Evolutionary conservation across 768 basidiomycete genomes (phyloP).

Genomic region (Tylopilus balloui): DNA sequence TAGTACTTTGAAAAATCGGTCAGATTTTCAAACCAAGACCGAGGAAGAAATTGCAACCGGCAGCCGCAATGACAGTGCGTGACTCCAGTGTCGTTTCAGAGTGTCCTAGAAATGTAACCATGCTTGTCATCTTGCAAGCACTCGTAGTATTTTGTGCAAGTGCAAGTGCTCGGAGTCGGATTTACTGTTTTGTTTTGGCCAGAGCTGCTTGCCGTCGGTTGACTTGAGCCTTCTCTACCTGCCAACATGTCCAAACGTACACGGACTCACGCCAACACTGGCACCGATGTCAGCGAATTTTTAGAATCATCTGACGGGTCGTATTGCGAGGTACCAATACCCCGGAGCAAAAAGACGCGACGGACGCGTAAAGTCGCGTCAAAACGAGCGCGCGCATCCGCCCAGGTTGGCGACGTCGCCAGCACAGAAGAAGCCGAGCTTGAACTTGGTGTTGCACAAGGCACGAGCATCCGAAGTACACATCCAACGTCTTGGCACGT

Average conservation of each 20-base stretch:
- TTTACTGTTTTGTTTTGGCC: no score
- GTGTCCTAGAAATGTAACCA: no score
- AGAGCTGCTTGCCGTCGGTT: no score
- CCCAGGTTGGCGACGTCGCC: background rate
- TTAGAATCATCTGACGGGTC: conserved; percentile 22
- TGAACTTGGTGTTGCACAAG: background rate
- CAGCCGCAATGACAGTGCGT: no score
- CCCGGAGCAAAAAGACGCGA: conserved; percentile 15
- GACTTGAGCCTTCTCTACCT: no score
- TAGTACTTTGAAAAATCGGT: no score
- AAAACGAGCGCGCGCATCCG: conserved; percentile 9
- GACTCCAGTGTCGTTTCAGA: no score
- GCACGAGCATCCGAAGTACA: background rate
- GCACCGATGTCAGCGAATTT: conserved; percentile 14
- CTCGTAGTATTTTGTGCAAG: no score
- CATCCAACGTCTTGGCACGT: conserved; percentile 50
- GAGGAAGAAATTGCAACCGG: no score
- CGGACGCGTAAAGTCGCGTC: conserved; percentile 12
- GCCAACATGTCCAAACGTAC: conserved; percentile 30
- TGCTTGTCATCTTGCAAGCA: no score
- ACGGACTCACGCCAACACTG: conserved; percentile 10
- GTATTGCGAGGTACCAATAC: conserved; percentile 10
- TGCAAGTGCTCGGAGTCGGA: no score
- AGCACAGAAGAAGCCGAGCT: background rate
- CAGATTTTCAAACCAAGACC: no score